A percentile compares a stretch with the other conserved stretches of the same genome.
phyloP scores from a whole-genome alignment of 257 asterid species.

The Fraxinus pennsylvanica region DNA sequence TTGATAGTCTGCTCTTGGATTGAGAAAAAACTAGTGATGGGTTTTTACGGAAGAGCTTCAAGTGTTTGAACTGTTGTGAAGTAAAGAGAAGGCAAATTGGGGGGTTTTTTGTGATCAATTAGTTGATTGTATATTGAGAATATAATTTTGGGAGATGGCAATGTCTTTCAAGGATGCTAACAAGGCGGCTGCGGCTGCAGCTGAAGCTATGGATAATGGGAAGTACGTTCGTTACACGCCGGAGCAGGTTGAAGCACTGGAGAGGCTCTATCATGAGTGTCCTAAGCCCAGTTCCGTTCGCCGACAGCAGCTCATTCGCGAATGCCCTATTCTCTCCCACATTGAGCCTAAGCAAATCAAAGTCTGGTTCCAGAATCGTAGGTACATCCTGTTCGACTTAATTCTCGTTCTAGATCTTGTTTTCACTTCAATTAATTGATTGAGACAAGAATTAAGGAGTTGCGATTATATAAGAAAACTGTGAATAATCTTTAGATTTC shows the following conservation, averaged over 20 bases:
- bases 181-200: slow-evolving; percentile 27
- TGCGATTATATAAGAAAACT: neutral
- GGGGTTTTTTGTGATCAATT: neutral
- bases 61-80: slow-evolving; percentile 12
- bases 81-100: neutral
- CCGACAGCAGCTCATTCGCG: slow-evolving; percentile 87
- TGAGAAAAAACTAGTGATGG: slow-evolving; percentile 4
- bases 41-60: slow-evolving; percentile 12
- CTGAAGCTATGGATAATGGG: slow-evolving; percentile 60
- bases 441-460: neutral
- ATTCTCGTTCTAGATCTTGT: neutral
- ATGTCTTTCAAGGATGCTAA: slow-evolving; percentile 75
- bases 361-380: slow-evolving; percentile 94
- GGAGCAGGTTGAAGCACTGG: slow-evolving; percentile 91
- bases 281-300: slow-evolving; percentile 90
- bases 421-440: neutral
- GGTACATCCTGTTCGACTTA: slow-evolving; percentile 36
- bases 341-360: slow-evolving; percentile 91
- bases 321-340: slow-evolving; percentile 74
- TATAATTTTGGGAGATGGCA: slow-evolving; percentile 44
- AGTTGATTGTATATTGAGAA: slow-evolving; percentile 16
- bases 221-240: slow-evolving; percentile 85
- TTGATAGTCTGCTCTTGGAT: slow-evolving; percentile 13
- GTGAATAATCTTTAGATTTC: slow-evolving; percentile 2
- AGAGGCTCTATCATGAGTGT: slow-evolving; percentile 87